Evolutionary conservation across 129 eudicot genomes (phyloP), one percentile per base, ranked within the genome.

Genomic region (Scalesia atractyloides): DNA sequence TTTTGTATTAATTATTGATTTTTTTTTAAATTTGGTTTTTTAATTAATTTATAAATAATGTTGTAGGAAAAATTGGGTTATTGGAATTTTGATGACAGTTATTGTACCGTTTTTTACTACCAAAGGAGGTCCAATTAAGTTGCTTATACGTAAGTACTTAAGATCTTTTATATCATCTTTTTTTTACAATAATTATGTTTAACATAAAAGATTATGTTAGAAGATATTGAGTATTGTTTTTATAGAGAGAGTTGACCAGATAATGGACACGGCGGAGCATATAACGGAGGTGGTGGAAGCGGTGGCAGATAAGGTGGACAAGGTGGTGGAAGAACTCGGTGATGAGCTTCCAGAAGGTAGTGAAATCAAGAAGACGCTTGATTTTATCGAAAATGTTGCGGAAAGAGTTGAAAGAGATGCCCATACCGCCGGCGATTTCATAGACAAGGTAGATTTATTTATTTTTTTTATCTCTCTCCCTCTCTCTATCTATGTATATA

Each of bases 291-390:
- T 54, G 9, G 76, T 83, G 57, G 91, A 84, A 64, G 77, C 84
- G 4, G 82, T 84, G 64, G 88, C 88, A 5, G 85, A 82, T 30
- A 71, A 77, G 63, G 88, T 87, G 41, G 92, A 87, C 58, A 79
- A 87, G 54, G 79, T 84, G 68, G 84, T 73, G 12, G 88, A 87
- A 67, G 92, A 81, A 0, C 61, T 87, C 3, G 75, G 57, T 1
- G 86, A 74, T 5, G 76, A 80, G 22, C 74, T 87, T 18, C 88
- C 91, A 0, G 86, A 81, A 66, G 84, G 86, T 26, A 80, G 71
- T 56, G 70, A 72, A 12, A 58, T 87, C 41, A 84, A 68, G 44
- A 69, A 65, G 54, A 82, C 82, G 0, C 74, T 76, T 14, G 69
- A 49, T 59, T 71, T 37, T 4, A 80, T 84, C 64, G 92, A 87